Percentiles rank a stretch among this genome's conserved stretches.
phyloP scores from a whole-genome alignment of 2,329 filamentous ascomycete genomes.

The Blastomyces parvus region DNA sequence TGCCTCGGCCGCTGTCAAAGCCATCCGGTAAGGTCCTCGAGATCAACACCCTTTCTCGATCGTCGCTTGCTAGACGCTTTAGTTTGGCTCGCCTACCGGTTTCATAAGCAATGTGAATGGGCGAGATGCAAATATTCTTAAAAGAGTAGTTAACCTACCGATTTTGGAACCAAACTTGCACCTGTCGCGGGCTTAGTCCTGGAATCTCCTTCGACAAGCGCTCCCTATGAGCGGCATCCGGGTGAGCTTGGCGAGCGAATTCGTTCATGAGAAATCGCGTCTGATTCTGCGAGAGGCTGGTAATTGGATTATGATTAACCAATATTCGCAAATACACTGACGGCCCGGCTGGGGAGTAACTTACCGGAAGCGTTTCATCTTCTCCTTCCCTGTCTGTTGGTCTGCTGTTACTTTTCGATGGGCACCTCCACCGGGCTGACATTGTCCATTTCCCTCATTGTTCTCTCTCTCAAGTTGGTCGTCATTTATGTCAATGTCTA shows the following conservation, averaged over 20 bases:
- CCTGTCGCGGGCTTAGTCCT: constrained; percentile 80
- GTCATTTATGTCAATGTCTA: constrained; percentile 9
- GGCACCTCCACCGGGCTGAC: constrained; percentile 23
- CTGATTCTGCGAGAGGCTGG: constrained; percentile 85
- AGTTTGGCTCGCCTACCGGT: constrained; percentile 49
- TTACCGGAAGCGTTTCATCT: constrained; percentile 38
- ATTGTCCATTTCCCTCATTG: constrained; percentile 11
- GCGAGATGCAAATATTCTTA: not conserved
- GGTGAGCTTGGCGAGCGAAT: constrained; percentile 88
- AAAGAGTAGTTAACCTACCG: constrained; percentile 48
- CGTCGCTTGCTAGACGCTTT: constrained; percentile 52
- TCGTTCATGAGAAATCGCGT: constrained; percentile 97
- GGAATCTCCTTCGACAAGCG: constrained; percentile 82
- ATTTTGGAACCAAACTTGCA: constrained; percentile 98
- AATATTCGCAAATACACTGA: not conserved
- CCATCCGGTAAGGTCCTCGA: constrained; percentile 51
- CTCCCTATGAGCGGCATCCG: constrained; percentile 83
- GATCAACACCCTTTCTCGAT: constrained; percentile 52
- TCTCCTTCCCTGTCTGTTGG: constrained; percentile 29
- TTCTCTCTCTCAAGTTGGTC: constrained; percentile 1
- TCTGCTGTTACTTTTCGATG: constrained; percentile 22
- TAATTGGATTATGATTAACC: constrained; percentile 3
- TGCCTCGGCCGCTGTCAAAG: constrained; percentile 51
- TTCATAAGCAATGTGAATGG: not conserved
- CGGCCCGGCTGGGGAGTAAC: constrained; percentile 4